Percentiles rank a stretch among this genome's conserved stretches.
Conservation (phyloP, 768 basidiomycete genomes). For the Udeniomyces megalosporus region DNA sequence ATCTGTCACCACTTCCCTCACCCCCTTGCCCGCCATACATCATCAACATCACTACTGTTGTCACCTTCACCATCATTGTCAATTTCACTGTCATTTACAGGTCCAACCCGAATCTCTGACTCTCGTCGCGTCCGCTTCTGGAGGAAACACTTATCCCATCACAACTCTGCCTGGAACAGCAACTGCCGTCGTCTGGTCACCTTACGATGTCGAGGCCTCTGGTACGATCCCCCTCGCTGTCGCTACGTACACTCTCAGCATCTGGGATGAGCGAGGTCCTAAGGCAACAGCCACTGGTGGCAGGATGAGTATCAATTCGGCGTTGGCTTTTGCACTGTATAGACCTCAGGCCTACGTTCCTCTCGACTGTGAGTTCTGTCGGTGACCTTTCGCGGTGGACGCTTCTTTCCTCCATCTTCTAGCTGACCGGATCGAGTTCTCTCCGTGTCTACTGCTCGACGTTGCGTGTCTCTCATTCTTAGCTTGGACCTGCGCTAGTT, state of each 20-base stretch:
- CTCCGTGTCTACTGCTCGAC: not conserved
- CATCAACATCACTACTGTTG: no score
- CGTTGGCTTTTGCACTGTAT: constrained; percentile 67
- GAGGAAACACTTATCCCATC: constrained; percentile 78
- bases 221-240: constrained; percentile 54
- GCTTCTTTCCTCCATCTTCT: not conserved
- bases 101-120: constrained; percentile 52
- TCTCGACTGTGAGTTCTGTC: constrained; percentile 34
- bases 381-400: not conserved
- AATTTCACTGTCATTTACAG: constrained; percentile 29
- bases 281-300: constrained; percentile 46
- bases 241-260: constrained; percentile 57
- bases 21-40: not conserved
- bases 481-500: constrained; percentile 15
- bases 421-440: not conserved
- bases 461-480: not conserved
- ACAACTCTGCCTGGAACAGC: constrained; percentile 49
- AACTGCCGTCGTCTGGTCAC: constrained; percentile 55
- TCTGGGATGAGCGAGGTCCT: constrained; percentile 67
- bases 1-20: not conserved
- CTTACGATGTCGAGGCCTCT: constrained; percentile 55
- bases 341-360: constrained; percentile 57
- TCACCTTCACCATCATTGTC: not conserved
- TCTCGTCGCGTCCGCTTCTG: constrained; percentile 57
- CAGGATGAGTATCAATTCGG: constrained; percentile 49